phyloP scores from a whole-genome alignment of 2,329 filamentous ascomycete genomes.

The Aureobasidium sp. region DNA sequence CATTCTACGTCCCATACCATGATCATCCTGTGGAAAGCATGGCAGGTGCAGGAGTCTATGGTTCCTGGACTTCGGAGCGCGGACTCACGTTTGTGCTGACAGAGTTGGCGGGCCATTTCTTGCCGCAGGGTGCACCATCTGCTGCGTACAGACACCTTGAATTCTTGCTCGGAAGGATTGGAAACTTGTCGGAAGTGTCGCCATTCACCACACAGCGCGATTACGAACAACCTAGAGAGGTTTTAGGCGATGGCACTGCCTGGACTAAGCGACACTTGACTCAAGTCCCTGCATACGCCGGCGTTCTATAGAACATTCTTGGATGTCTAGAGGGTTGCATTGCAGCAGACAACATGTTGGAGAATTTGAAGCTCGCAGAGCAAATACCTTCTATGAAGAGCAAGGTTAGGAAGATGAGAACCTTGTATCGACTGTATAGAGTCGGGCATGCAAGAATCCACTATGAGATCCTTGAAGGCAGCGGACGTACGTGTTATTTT shows the following conservation, averaged over 20 bases:
- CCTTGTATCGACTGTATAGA: too few species aligned
- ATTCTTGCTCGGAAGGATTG: conserved; percentile 1
- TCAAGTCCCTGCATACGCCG: neutral
- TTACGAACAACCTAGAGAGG: conserved; percentile 15
- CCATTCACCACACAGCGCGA: conserved; percentile 29
- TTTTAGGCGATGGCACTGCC: neutral
- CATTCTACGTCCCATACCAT: conserved; percentile 22
- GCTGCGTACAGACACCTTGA: conserved; percentile 8
- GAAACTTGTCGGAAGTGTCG: conserved; percentile 36
- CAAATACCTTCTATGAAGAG: too few species aligned
- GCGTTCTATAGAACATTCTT: neutral
- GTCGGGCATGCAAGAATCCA: too few species aligned
- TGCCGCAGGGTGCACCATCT: neutral
- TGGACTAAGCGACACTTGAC: neutral
- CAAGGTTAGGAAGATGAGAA: too few species aligned
- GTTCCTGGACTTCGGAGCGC: conserved; percentile 20
- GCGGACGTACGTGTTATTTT: too few species aligned
- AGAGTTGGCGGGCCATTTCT: conserved; percentile 22
- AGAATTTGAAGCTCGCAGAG: too few species aligned
- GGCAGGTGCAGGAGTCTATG: conserved; percentile 21
- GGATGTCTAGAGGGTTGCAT: neutral
- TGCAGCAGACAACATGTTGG: too few species aligned
- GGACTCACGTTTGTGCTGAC: conserved; percentile 23
- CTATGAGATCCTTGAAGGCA: too few species aligned
- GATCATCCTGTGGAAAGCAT: conserved; percentile 4